These are phyloP conservation scores for Pelargonium australe DNA, from an alignment of 441 rosid species.

Conservation along the genomic window DNA sequence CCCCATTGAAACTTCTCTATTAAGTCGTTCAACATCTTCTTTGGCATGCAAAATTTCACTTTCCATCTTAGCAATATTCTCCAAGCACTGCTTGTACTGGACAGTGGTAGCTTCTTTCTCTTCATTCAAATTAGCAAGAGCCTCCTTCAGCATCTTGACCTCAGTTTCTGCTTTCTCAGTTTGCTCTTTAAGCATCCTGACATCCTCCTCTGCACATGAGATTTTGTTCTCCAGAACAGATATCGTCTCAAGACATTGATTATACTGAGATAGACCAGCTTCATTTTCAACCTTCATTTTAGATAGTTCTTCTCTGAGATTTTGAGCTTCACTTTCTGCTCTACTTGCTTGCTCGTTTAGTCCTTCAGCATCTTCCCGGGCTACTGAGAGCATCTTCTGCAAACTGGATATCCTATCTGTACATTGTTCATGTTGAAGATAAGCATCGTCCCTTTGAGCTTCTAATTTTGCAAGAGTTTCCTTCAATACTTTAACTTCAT, in stretches of 20 bases:
- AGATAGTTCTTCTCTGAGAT: conserved; percentile 48
- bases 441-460: conserved; percentile 43
- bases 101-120: conserved; percentile 43
- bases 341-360: conserved; percentile 31
- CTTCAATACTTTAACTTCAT: conserved; percentile 49
- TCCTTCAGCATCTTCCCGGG: conserved; percentile 30
- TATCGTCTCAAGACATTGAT: conserved; percentile 47
- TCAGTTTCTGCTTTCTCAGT: conserved; percentile 58
- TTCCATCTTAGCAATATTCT: conserved; percentile 57
- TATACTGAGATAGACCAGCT: conserved; percentile 41
- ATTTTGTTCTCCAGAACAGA: conserved; percentile 55
- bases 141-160: conserved; percentile 38
- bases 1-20: conserved; percentile 50
- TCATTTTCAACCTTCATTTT: conserved; percentile 47
- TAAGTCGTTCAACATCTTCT: conserved; percentile 52
- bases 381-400: conserved; percentile 33
- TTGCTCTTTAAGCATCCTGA: conserved; percentile 42
- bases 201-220: conserved; percentile 47
- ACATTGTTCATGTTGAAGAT: conserved; percentile 43
- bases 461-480: conserved; percentile 48
- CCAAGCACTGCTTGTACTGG: conserved; percentile 48
- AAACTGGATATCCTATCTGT: conserved; percentile 41
- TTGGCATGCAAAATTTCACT: conserved; percentile 50
- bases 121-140: conserved; percentile 40
- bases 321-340: conserved; percentile 47